phyloP scores from a whole-genome alignment of 2,329 filamentous ascomycete species.

The Cladosporium sp. region DNA sequence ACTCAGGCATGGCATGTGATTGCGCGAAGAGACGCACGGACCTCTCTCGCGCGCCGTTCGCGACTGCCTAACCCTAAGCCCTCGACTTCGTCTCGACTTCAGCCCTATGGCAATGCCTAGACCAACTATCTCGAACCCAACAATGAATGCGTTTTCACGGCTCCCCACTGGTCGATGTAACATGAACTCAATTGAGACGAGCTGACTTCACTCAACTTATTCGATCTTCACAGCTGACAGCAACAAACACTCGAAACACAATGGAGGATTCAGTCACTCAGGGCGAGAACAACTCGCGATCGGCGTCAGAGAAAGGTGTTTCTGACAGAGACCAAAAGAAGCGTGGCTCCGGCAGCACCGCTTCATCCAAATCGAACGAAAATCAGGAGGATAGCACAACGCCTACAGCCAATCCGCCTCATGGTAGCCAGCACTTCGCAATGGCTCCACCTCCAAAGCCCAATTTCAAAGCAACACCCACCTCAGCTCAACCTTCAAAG shows the following conservation, averaged over 20 bases:
- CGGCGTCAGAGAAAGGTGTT: neutral
- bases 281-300: neutral
- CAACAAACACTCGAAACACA: neutral
- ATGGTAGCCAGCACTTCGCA: neutral
- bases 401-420: neutral
- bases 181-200: neutral
- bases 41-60: neutral
- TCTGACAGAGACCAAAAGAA: neutral
- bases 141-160: neutral
- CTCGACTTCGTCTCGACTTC: conserved; percentile 4
- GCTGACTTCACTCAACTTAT: neutral
- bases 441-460: conserved; percentile 13
- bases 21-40: neutral
- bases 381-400: neutral
- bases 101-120: neutral
- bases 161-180: neutral
- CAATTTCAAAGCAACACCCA: conserved; percentile 9
- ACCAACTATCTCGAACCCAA: neutral
- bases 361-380: neutral
- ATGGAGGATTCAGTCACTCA: neutral
- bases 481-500: conserved; percentile 4
- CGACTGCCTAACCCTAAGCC: conserved; percentile 1
- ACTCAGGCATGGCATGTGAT: no score
- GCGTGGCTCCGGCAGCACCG: neutral
- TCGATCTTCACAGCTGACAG: neutral